Evolutionary conservation across 2,329 filamentous ascomycete genomes (phyloP).

Genomic region (Aspergillus sp.): DNA sequence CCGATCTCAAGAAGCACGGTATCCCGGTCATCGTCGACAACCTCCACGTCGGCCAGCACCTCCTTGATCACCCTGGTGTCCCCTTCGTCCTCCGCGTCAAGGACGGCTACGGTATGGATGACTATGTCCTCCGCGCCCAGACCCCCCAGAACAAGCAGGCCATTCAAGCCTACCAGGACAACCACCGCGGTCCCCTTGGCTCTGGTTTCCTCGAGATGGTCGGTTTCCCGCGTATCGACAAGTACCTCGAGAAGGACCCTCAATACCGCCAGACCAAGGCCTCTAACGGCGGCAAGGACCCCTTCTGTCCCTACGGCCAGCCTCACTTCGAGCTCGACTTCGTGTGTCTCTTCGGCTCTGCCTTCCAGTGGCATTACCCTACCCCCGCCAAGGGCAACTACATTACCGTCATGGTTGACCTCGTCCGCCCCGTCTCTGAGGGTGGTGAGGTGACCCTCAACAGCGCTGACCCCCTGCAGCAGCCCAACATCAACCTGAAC

Average conservation of each 20-base stretch:
- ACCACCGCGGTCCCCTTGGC: constrained; percentile 34
- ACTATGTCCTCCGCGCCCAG: constrained; percentile 33
- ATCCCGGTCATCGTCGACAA: constrained; percentile 26
- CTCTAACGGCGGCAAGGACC: background rate
- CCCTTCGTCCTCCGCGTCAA: constrained; percentile 39
- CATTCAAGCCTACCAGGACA: constrained; percentile 31
- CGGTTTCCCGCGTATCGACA: background rate
- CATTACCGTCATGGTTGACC: constrained; percentile 50
- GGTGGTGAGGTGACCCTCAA: constrained; percentile 38
- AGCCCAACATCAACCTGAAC: constrained; percentile 37
- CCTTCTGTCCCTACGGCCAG: background rate
- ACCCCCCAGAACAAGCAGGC: constrained; percentile 29
- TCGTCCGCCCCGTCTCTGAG: constrained; percentile 41
- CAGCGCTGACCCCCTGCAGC: constrained; percentile 26
- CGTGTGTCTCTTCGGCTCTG: constrained; percentile 50
- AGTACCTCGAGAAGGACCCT: background rate
- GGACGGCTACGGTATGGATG: constrained; percentile 36
- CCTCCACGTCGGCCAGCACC: constrained; percentile 22
- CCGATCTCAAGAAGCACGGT: constrained; percentile 16
- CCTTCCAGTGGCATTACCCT: constrained; percentile 45
- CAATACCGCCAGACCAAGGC: background rate
- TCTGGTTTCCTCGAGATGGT: background rate
- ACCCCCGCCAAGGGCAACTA: constrained; percentile 41
- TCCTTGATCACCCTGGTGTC: constrained; percentile 35
- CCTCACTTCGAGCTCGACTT: constrained; percentile 56